phyloP scores from a whole-genome alignment of 164 flowering plant species.

The Stephania cephalantha region DNA sequence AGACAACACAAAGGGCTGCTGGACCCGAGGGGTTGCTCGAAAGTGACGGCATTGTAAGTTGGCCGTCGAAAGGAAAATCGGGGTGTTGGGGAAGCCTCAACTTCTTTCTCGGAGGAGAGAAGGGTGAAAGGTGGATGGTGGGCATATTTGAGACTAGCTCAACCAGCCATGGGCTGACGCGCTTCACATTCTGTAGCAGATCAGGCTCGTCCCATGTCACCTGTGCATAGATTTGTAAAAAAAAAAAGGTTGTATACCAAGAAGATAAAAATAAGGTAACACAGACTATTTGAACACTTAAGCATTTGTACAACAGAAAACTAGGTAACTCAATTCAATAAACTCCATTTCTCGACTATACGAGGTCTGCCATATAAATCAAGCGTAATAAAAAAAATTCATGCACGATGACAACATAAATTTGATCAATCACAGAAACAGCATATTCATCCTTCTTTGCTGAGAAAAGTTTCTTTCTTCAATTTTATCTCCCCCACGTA shows the following conservation, averaged over 20 bases:
- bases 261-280: not conserved
- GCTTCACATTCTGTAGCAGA: slow-evolving; percentile 71
- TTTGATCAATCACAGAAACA: no score
- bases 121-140: slow-evolving; percentile 47
- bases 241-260: not conserved
- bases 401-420: not conserved
- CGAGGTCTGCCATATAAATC: no score
- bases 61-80: slow-evolving; percentile 48
- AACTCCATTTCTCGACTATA: no score
- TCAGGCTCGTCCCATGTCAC: slow-evolving; percentile 91
- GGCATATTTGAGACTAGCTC: slow-evolving; percentile 67
- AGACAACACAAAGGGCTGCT: slow-evolving; percentile 40
- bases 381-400: no score
- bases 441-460: not conserved
- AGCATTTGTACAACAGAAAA: not conserved
- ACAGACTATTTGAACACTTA: not conserved
- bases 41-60: slow-evolving; percentile 37
- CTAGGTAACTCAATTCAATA: no score
- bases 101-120: slow-evolving; percentile 73
- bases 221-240: slow-evolving; percentile 22
- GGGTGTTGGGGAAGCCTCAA: slow-evolving; percentile 43
- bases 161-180: slow-evolving; percentile 81
- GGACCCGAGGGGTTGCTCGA: slow-evolving; percentile 44
- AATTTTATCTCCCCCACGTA: not conserved
- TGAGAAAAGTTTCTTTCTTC: not conserved